phyloP scores from a whole-genome alignment of 208 protist genomes.

The Acanthamoeba royreba region DNA sequence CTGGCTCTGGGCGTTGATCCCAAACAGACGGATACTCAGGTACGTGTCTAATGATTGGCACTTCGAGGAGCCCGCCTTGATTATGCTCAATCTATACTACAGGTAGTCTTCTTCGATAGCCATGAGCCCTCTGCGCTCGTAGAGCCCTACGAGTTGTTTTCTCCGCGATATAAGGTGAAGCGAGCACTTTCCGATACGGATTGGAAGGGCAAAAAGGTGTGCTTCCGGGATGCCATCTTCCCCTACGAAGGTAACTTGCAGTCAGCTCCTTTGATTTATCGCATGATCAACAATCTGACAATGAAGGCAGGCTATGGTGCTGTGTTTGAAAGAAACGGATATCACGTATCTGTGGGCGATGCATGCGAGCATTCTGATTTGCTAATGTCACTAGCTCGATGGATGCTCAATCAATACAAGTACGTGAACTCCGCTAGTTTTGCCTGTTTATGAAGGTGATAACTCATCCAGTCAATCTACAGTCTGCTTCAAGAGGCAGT shows the following conservation, averaged over 20 bases:
- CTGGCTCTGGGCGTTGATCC: not conserved
- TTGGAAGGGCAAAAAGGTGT: not conserved
- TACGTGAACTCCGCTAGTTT: not conserved
- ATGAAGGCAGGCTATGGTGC: not conserved
- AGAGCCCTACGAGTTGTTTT: not conserved
- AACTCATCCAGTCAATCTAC: not conserved
- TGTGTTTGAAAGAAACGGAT: not conserved
- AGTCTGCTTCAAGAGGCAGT: not conserved
- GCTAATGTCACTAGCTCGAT: not conserved
- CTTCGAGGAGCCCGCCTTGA: no score
- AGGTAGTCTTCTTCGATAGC: not conserved
- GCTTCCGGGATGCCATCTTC: not conserved
- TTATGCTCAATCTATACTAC: no score
- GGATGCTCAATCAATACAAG: not conserved
- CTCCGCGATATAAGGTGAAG: not conserved
- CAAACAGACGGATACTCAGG: not conserved
- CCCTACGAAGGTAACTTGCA: not conserved
- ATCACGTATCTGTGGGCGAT: not conserved
- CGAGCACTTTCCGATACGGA: not conserved
- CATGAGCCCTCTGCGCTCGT: not conserved
- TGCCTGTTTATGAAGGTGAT: not conserved
- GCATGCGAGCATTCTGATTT: not conserved
- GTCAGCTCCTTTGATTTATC: no score
- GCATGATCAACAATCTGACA: no score
- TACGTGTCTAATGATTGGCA: not conserved